Base-by-base conservation (phyloP, 345 rosid genomes). In the Salix udensis region DNA sequence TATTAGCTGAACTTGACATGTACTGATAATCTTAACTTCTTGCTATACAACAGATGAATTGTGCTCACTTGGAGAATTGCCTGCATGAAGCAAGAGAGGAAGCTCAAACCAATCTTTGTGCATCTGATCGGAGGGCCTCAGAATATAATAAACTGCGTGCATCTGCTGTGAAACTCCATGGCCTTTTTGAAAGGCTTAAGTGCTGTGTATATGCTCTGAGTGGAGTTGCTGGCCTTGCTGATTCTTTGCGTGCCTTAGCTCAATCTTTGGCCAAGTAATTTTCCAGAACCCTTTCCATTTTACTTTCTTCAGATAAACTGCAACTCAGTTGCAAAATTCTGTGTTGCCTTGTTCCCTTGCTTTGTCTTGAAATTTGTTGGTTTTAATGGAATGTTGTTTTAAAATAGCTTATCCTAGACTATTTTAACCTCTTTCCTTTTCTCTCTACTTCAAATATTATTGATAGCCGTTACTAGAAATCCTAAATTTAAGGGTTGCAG, bases 41-140 rank as follows among this genome's bases (percentile, higher is more conserved):
- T 39, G 23, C 68, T 31, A 2, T 39, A 37, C 67, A 39, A 85
- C 88, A 96, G 98, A 92, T 96, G 97, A 96, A 96, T 74, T 91
- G 98, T 81, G 99, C 93, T 58, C 98, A 91, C 89, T 85, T 96
- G 83, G 99, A 96, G 86, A 96, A 91, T 80, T 91, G 96, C 83
- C 88, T 96, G 86, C 98, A 96, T 83, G 98, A 96, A 83, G 98
- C 97, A 79, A 92, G 99, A 84, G 92, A 96, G 83, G 99, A 94
- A 86, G 98, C 97, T 46, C 98, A 96, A 78, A 94, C 97, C 73
- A 91, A 92, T 86, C 97, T 93, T 11, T 96, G 97, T 81, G 96
- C 96, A 14, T 97, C 98, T 80, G 97, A 92, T 67, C 74, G 93
- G 75, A 91, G 96, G 79, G 94, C 99, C 71, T 88, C 95, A 4